Conservation (phyloP, 73 alveolate genomes). For the Tetrahymena borealis region DNA sequence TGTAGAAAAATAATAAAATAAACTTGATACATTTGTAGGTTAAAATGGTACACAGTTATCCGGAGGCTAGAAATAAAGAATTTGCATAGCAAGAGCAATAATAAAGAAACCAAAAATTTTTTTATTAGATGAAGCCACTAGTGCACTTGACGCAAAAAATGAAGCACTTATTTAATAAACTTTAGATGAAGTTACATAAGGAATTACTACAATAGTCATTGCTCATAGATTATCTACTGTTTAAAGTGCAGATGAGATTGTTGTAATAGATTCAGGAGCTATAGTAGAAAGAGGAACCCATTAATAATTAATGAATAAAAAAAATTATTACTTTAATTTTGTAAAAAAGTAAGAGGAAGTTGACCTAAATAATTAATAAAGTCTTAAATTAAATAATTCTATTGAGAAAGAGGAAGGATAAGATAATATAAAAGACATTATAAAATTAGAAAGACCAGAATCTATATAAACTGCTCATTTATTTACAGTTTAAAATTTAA, state of each 20-base stretch:
- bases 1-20: constrained; percentile 15
- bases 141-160: constrained; percentile 46
- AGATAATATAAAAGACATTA: background rate
- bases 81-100: constrained; percentile 55
- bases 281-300: constrained; percentile 65
- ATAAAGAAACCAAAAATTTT: constrained; percentile 38
- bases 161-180: constrained; percentile 39
- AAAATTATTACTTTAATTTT: constrained; percentile 6
- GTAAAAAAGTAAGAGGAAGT: constrained; percentile 3
- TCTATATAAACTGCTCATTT: too few relatives aligned
- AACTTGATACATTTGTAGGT: constrained; percentile 39
- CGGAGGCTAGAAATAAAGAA: constrained; percentile 54
- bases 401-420: background rate
- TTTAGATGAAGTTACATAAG: constrained; percentile 35
- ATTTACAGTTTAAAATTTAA: too few relatives aligned
- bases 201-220: constrained; percentile 62
- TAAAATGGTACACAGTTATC: constrained; percentile 41
- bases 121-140: constrained; percentile 53
- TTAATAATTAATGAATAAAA: constrained; percentile 16
- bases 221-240: constrained; percentile 78
- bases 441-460: too few relatives aligned
- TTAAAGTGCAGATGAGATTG: constrained; percentile 59
- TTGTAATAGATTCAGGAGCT: constrained; percentile 61
- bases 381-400: background rate
- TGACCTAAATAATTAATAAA: background rate